Evolutionary conservation across 257 asterid species (phyloP).

Genomic region (Solanum sparsipilum): DNA sequence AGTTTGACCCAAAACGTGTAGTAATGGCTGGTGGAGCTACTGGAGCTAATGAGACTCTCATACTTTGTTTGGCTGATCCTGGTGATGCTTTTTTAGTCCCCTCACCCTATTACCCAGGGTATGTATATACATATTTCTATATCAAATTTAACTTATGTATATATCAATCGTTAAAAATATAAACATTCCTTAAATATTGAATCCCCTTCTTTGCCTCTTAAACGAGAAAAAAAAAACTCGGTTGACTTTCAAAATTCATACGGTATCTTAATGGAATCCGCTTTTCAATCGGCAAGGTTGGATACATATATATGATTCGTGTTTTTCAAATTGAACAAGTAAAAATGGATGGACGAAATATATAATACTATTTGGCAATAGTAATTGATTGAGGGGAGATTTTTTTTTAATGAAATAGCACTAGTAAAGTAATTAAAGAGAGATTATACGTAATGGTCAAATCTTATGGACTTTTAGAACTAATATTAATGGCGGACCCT

Average conservation of each 20-base stretch:
- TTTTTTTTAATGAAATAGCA: neutral
- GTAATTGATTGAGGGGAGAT: neutral
- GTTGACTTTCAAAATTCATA: neutral
- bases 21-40: slow-evolving; percentile 91
- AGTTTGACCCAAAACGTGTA: slow-evolving; percentile 50
- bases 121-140: neutral
- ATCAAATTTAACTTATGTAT: neutral
- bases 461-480: neutral
- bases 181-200: neutral
- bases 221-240: neutral
- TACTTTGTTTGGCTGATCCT: slow-evolving; percentile 59
- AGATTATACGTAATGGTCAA: neutral
- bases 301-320: neutral
- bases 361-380: no score
- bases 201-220: neutral
- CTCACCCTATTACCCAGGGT: slow-evolving; percentile 83
- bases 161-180: rapidly evolving
- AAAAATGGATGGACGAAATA: neutral
- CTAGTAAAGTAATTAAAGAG: neutral
- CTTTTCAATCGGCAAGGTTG: no score
- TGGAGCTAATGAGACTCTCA: slow-evolving; percentile 55
- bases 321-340: no score
- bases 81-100: slow-evolving; percentile 75
- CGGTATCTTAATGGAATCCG: no score
- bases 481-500: neutral